Conservation (phyloP, 2,329 filamentous ascomycete species). For the Sphaceloma murrayae region DNA sequence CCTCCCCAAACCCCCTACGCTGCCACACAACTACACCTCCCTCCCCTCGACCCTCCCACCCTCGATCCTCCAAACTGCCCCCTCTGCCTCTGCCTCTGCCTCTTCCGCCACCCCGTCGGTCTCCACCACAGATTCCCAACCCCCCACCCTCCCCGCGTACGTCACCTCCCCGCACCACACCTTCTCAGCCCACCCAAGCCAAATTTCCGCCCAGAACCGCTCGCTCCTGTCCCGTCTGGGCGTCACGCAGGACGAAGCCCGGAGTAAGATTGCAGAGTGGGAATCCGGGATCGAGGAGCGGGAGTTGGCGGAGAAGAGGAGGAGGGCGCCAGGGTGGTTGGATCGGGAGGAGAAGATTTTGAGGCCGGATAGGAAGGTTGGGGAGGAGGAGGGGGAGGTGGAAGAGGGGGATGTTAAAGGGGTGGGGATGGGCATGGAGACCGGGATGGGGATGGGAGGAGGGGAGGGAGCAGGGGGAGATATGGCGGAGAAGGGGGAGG, state of each 20-base stretch:
- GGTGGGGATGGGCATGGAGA: conserved; percentile 19
- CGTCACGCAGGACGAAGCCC: conserved; percentile 58
- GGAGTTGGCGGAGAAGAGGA: conserved; percentile 69
- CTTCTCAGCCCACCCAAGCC: conserved; percentile 75
- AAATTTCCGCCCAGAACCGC: conserved; percentile 73
- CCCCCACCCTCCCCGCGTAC: conserved; percentile 49
- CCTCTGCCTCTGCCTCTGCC: conserved; percentile 20
- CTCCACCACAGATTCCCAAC: conserved; percentile 26
- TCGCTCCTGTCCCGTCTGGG: conserved; percentile 67
- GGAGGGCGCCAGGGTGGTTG: conserved; percentile 71
- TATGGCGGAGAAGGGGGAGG: too few relatives aligned
- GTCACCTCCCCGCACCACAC: conserved; percentile 63
- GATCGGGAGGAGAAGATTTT: conserved; percentile 63
- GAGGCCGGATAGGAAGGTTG: conserved; percentile 49
- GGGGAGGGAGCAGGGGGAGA: conserved; percentile 22
- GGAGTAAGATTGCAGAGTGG: conserved; percentile 57
- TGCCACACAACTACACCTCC: conserved; percentile 90
- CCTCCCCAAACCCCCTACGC: conserved; percentile 77
- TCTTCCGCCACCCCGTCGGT: too few relatives aligned
- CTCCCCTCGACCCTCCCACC: conserved; percentile 79
- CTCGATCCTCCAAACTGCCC: conserved; percentile 47
- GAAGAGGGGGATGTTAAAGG: not conserved
- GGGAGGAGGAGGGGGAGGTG: not conserved
- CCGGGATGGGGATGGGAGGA: conserved; percentile 17
- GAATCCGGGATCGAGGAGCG: conserved; percentile 55